These are phyloP conservation scores for Macrophomina tecta DNA, from an alignment of 2,329 filamentous ascomycete genomes.

Conservation along the genomic window DNA sequence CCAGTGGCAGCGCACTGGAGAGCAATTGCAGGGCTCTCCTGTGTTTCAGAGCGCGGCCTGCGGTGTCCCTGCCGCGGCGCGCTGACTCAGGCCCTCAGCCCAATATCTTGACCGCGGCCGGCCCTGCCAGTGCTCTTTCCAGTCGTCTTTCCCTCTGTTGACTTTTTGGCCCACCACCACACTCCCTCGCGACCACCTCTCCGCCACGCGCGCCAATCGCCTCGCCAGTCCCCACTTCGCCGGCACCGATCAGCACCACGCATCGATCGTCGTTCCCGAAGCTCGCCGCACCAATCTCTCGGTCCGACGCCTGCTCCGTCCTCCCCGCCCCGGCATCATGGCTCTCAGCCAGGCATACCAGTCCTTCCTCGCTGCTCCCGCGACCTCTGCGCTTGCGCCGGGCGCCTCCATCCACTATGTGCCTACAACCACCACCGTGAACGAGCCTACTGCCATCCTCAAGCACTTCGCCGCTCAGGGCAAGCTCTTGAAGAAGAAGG, in stretches of 20 bases:
- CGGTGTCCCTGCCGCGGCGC: slow-evolving; percentile 14
- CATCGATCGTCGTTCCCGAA: slow-evolving; percentile 15
- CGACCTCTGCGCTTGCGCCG: slow-evolving; percentile 49
- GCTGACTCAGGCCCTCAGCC: slow-evolving; percentile 22
- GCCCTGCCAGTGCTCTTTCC: slow-evolving; percentile 15
- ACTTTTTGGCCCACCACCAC: slow-evolving; percentile 16
- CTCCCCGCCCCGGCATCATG: slow-evolving; percentile 38
- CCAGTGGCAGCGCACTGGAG: slow-evolving; percentile 9
- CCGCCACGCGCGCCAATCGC: slow-evolving; percentile 9
- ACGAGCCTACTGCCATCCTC: slow-evolving; percentile 75
- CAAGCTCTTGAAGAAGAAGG: slow-evolving; percentile 81
- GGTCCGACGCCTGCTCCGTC: slow-evolving; percentile 10
- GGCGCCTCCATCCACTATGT: slow-evolving; percentile 74
- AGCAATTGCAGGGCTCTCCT: slow-evolving; percentile 24
- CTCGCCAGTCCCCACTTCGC: slow-evolving; percentile 16
- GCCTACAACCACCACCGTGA: slow-evolving; percentile 79
- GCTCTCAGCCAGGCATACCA: slow-evolving; percentile 49
- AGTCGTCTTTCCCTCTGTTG: slow-evolving; percentile 11
- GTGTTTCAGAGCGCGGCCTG: slow-evolving; percentile 23
- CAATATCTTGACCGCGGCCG: slow-evolving; percentile 22
- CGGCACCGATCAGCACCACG: slow-evolving; percentile 19
- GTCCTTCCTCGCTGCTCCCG: slow-evolving; percentile 53
- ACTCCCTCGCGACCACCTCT: slow-evolving; percentile 10
- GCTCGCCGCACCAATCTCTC: neutral
- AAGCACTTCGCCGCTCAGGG: slow-evolving; percentile 77